phyloP scores from a whole-genome alignment of 495 filamentous ascomycete genomes.

The Sporormia fimetaria region DNA sequence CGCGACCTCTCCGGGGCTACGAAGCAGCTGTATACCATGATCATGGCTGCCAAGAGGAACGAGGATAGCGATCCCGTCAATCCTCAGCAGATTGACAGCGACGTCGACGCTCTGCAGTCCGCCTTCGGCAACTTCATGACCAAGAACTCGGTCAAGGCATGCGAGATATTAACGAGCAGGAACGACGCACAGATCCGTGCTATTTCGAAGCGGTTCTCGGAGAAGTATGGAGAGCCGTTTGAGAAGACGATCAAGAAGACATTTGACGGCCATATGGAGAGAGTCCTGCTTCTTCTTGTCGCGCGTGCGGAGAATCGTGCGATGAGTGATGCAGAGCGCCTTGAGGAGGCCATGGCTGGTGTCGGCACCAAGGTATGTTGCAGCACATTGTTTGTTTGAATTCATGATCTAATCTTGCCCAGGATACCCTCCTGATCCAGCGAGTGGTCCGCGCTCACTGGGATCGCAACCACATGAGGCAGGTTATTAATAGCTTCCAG shows the following conservation, averaged over 20 bases:
- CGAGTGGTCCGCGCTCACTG: conserved; percentile 69
- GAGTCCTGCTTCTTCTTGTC: conserved; percentile 68
- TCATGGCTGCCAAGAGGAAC: conserved; percentile 55
- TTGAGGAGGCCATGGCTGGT: conserved; percentile 81
- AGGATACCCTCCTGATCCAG: conserved; percentile 62
- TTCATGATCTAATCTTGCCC: too few species aligned
- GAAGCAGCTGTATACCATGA: conserved; percentile 63
- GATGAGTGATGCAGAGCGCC: conserved; percentile 62
- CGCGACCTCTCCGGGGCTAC: conserved; percentile 73
- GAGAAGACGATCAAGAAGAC: conserved; percentile 64
- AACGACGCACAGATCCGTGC: conserved; percentile 74
- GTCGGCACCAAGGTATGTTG: conserved; percentile 82
- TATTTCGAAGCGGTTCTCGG: conserved; percentile 57
- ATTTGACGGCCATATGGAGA: conserved; percentile 87
- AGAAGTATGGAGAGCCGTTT: conserved; percentile 52
- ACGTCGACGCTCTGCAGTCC: conserved; percentile 59
- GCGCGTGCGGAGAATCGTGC: conserved; percentile 66
- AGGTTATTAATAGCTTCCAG: conserved; percentile 63
- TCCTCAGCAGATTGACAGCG: conserved; percentile 56
- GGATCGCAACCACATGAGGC: conserved; percentile 57
- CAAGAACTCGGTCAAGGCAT: conserved; percentile 67
- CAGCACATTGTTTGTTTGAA: too few species aligned
- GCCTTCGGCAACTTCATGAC: conserved; percentile 59
- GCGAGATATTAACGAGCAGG: conserved; percentile 57
- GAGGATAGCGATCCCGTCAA: conserved; percentile 66